Evolutionary conservation across 2,329 filamentous ascomycete genomes (phyloP), one percentile per base, ranked within the genome.

Genomic region (Phaeosphaeriaceae sp.): DNA sequence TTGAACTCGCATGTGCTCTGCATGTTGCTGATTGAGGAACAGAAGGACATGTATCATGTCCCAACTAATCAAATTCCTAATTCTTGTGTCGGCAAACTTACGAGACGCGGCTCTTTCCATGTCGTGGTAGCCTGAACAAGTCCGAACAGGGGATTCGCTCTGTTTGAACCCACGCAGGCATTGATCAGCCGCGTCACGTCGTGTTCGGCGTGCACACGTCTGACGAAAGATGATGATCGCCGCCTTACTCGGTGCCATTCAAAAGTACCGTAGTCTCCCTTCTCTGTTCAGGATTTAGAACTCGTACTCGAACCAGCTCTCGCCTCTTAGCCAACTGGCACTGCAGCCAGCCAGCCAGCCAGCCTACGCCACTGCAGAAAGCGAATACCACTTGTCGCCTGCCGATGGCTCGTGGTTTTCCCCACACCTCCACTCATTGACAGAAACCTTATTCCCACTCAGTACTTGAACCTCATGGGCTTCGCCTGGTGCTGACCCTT

Each of bases 401-500:
- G 50, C 54, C 48, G 46, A 57, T 59, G 56, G 56, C 46, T 52
- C 42, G 34, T 47, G 46, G 29, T 20, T 12, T 18, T 38, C 43
- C 32, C 37, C 34, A 16, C 54, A 41, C 39, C 43, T 51, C 41
- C 42, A 42, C 54, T 54, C 48, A 35, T 47, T 46, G 40, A 46
- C 48, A 45, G 40, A 48, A 32, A 26, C 33, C 42, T 40, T 52
- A 11, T 37, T 38, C 26, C 32, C 41, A 23, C 28, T 29, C 30
- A 28, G 29, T 42, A 37, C 56, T 48, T 43, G 30, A 36, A 46
- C 32, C 40, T 45, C 41, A 55, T 45, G 37, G 15, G 39, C 47
- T 32, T 50, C 48, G 61, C 65, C 61, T 52, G 58, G 58, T 36
- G 61, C 64, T 61, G 52, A 38, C 30, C 55, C 42, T 15, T n/a